Conservation (phyloP, 176 grass and related monocot genomes). For the Carex kokanica region DNA sequence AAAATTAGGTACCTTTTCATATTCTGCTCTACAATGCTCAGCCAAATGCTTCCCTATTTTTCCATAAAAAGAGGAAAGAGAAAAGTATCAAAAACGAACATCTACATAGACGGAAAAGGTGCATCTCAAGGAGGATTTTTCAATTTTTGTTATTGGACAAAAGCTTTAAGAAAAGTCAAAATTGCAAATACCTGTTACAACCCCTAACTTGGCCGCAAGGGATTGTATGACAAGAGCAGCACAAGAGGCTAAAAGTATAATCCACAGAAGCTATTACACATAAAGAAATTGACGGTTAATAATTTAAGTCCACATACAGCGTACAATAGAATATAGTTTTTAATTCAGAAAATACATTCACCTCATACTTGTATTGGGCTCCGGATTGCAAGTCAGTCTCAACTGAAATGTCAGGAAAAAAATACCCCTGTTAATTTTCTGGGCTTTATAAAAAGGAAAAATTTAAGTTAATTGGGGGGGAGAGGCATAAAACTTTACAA, state of each 20-base stretch:
- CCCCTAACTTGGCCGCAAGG: conserved; percentile 88
- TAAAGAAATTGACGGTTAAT: conserved; percentile 21
- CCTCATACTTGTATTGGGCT: conserved; percentile 95
- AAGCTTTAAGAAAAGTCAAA: neutral
- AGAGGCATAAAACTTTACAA: conserved; percentile 45
- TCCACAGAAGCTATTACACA: conserved; percentile 78
- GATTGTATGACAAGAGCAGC: conserved; percentile 94
- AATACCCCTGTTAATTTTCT: neutral
- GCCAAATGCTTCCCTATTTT: conserved; percentile 88
- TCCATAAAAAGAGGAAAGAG: neutral
- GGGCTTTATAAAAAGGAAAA: too few relatives aligned
- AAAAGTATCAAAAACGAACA: neutral
- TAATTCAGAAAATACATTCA: conserved; percentile 26
- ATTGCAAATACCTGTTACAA: conserved; percentile 62
- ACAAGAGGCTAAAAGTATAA: conserved; percentile 94
- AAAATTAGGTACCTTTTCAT: conserved; percentile 79
- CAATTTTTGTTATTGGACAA: conserved; percentile 14
- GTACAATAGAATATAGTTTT: neutral
- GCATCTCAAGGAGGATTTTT: neutral
- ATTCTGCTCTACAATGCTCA: conserved; percentile 93
- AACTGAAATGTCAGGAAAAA: conserved; percentile 41
- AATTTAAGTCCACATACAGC: neutral
- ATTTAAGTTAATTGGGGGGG: neutral
- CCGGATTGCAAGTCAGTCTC: conserved; percentile 93
- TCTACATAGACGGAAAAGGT: neutral